These are phyloP conservation scores for Casuarina equisetifolia DNA, from an alignment of 306 rosid species.

Conservation along the genomic window DNA sequence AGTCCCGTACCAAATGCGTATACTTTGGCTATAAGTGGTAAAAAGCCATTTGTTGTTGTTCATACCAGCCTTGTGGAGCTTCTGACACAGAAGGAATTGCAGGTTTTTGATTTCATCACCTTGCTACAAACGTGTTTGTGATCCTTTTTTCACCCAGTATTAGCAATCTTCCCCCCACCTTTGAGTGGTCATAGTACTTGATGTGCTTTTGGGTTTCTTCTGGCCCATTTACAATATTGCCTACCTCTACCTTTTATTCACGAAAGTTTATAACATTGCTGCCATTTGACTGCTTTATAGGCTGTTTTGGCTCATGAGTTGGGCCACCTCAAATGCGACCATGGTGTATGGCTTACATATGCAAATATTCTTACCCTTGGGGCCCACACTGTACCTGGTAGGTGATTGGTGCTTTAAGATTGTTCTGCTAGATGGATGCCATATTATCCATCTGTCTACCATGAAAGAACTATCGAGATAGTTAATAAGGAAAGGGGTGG, in stretches of 20 bases:
- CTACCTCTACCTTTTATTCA: conserved; percentile 8
- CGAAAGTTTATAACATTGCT: conserved; percentile 27
- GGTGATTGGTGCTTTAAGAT: conserved; percentile 30
- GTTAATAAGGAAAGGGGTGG: not conserved
- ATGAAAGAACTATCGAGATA: not conserved
- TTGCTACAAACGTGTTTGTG: conserved; percentile 5
- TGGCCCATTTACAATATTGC: not conserved
- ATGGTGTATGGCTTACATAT: conserved; percentile 96
- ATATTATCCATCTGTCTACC: conserved; percentile 1
- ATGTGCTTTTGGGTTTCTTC: conserved; percentile 11
- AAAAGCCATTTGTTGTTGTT: conserved; percentile 85
- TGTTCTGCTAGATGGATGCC: not conserved
- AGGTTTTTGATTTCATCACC: conserved; percentile 46
- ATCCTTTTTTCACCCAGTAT: conserved; percentile 4
- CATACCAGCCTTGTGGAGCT: conserved; percentile 99
- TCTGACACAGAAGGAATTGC: conserved; percentile 76
- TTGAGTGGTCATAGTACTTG: not conserved
- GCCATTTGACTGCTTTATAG: conserved; percentile 41
- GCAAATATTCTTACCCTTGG: conserved; percentile 96
- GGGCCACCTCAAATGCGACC: conserved; percentile 97
- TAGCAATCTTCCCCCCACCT: not conserved
- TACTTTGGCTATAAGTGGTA: conserved; percentile 89
- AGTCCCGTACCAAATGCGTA: conserved; percentile 98
- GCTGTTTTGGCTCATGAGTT: conserved; percentile 99
- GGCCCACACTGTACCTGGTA: conserved; percentile 86